A percentile compares a stretch with the other conserved stretches of the same genome.
Conservation (phyloP, 2,329 filamentous ascomycete genomes). For the Penicillium sp. region DNA sequence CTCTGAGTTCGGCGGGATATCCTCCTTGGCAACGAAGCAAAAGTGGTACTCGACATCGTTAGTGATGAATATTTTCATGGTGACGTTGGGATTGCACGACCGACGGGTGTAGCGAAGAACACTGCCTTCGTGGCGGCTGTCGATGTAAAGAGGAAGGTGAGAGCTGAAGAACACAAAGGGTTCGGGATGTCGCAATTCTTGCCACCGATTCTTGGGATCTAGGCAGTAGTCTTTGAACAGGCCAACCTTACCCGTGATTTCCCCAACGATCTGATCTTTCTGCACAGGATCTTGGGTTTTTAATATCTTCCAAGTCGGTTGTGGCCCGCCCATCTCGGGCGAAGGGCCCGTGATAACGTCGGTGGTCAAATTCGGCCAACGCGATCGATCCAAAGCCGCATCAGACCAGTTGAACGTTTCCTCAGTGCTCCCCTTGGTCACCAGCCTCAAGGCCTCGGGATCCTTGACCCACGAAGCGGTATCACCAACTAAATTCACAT, state of each 20-base stretch:
- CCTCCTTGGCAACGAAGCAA: constrained; percentile 80
- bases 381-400: constrained; percentile 53
- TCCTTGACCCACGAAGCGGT: constrained; percentile 78
- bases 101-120: constrained; percentile 83
- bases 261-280: constrained; percentile 58
- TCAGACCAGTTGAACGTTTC: constrained; percentile 70
- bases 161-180: constrained; percentile 88
- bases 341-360: constrained; percentile 53
- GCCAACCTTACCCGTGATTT: constrained; percentile 76
- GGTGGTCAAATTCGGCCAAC: constrained; percentile 52
- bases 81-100: constrained; percentile 88
- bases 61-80: constrained; percentile 80
- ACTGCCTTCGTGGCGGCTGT: constrained; percentile 84
- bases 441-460: constrained; percentile 63
- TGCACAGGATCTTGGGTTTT: constrained; percentile 53
- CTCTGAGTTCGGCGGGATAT: constrained; percentile 60
- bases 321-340: constrained; percentile 52
- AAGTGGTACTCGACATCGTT: constrained; percentile 80
- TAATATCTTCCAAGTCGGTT: constrained; percentile 65
- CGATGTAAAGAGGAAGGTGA: constrained; percentile 84
- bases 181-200: constrained; percentile 56
- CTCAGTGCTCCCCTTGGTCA: constrained; percentile 62
- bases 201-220: constrained; percentile 65
- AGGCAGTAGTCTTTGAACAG: constrained; percentile 71
- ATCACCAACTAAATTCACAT: constrained; percentile 69